Percentiles rank a stretch among this genome's conserved stretches.
Evolutionary conservation across 2,329 filamentous ascomycete species (phyloP).

Genomic region (Macrophomina tecta): DNA sequence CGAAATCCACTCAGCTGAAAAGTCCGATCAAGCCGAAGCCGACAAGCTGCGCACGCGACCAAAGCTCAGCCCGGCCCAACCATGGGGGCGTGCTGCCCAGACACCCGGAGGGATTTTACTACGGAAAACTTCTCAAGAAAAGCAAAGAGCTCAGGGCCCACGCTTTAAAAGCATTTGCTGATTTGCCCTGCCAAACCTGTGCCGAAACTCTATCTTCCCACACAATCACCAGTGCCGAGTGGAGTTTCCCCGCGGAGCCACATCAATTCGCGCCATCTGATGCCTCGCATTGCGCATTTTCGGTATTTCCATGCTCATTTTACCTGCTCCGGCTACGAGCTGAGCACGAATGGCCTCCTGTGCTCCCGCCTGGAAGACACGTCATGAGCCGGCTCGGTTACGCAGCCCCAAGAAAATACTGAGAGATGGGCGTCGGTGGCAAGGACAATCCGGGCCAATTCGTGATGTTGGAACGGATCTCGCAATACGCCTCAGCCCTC

Average conservation of each 20-base stretch:
- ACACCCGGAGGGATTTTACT: background rate
- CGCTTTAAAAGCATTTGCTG: background rate
- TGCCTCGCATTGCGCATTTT: too few relatives aligned
- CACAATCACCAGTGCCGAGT: background rate
- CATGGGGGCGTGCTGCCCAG: background rate
- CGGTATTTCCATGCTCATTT: background rate
- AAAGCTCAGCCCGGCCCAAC: background rate
- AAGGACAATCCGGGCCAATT: background rate
- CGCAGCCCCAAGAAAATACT: conserved; percentile 4
- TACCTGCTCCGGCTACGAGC: background rate
- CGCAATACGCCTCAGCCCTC: background rate
- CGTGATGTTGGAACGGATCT: background rate
- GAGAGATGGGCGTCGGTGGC: conserved; percentile 13
- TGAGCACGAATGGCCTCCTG: background rate
- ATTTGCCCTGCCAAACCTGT: background rate
- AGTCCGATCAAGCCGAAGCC: background rate
- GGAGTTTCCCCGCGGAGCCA: background rate
- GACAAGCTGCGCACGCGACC: background rate
- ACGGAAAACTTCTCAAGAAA: background rate
- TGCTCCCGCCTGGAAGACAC: background rate
- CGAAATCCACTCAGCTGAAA: too few relatives aligned
- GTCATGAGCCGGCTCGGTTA: background rate
- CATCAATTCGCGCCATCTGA: background rate
- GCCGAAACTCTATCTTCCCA: background rate
- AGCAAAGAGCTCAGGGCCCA: background rate